These are phyloP conservation scores for Liquidambar formosana DNA, from an alignment of 164 flowering plant genomes.

Conservation along the genomic window DNA sequence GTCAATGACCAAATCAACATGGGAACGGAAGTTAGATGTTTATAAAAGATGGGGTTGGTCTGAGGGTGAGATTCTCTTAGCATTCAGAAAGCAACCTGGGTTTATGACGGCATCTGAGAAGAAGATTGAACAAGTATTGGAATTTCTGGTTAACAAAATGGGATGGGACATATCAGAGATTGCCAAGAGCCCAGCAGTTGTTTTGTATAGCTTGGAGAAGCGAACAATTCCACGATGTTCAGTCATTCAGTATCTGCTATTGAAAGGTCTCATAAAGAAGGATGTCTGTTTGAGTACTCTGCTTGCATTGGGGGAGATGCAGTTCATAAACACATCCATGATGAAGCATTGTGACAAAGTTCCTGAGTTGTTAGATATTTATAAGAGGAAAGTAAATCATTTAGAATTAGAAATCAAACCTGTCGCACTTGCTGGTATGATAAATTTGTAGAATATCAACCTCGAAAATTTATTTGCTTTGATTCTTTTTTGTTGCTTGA, in stretches of 20 bases:
- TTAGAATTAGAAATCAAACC: not conserved
- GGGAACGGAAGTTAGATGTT: too few species aligned
- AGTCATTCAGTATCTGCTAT: not conserved
- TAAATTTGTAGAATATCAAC: too few species aligned
- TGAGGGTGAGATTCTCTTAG: too few species aligned
- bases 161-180: conserved; percentile 11
- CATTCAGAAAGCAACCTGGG: too few species aligned
- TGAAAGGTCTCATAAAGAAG: conserved; percentile 3
- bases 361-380: conserved; percentile 3
- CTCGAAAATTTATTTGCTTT: too few species aligned
- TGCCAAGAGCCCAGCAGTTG: conserved; percentile 4
- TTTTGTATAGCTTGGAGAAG: conserved; percentile 6
- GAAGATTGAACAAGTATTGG: too few species aligned
- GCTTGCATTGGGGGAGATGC: not conserved
- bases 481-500: too few species aligned
- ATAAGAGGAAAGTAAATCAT: not conserved
- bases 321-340: conserved; percentile 1
- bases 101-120: too few species aligned
- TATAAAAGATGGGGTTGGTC: too few species aligned
- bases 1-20: too few species aligned
- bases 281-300: not conserved
- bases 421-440: too few species aligned
- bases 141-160: too few species aligned
- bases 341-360: not conserved
- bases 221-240: conserved; percentile 9